Conservation (phyloP, 208 protist species). For the Leishmania aethiopica region DNA sequence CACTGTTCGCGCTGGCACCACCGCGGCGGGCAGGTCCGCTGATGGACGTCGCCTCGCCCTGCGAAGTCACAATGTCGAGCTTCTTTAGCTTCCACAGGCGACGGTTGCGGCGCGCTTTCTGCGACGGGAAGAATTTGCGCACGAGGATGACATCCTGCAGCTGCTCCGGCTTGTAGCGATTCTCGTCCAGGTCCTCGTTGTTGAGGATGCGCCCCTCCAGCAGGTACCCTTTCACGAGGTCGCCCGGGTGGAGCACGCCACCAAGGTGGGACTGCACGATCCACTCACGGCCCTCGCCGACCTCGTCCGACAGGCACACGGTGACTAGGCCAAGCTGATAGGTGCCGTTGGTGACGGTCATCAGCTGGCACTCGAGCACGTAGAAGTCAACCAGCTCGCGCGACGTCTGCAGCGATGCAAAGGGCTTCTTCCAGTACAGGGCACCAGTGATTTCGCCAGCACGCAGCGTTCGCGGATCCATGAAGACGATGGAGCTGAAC, state of each 20-base stretch:
- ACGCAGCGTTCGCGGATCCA: conserved; percentile 96
- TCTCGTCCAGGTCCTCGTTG: conserved; percentile 83
- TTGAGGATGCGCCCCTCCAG: conserved; percentile 92
- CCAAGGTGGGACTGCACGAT: conserved; percentile 95
- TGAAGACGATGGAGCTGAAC: conserved; percentile 94
- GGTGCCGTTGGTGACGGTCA: conserved; percentile 81
- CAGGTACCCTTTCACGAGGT: conserved; percentile 95
- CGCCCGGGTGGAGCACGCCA: conserved; percentile 92
- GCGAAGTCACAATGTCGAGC: conserved; percentile 66
- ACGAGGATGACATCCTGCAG: conserved; percentile 94
- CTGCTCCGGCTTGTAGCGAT: conserved; percentile 72
- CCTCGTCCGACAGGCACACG: conserved; percentile 94
- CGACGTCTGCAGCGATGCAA: conserved; percentile 81
- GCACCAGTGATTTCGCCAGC: conserved; percentile 89
- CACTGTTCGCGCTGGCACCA: conserved; percentile 18
- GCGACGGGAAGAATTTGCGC: conserved; percentile 92
- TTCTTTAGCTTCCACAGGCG: conserved; percentile 85
- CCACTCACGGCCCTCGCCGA: conserved; percentile 95
- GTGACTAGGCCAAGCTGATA: conserved; percentile 94
- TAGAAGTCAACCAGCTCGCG: conserved; percentile 94
- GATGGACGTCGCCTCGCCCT: conserved; percentile 47
- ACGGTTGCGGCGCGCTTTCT: conserved; percentile 65
- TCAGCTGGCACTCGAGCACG: conserved; percentile 93
- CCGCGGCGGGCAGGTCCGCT: conserved; percentile 19
- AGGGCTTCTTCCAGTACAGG: conserved; percentile 96